phyloP scores from a whole-genome alignment of 768 basidiomycete genomes.

The Kwoniella shandongensis region DNA sequence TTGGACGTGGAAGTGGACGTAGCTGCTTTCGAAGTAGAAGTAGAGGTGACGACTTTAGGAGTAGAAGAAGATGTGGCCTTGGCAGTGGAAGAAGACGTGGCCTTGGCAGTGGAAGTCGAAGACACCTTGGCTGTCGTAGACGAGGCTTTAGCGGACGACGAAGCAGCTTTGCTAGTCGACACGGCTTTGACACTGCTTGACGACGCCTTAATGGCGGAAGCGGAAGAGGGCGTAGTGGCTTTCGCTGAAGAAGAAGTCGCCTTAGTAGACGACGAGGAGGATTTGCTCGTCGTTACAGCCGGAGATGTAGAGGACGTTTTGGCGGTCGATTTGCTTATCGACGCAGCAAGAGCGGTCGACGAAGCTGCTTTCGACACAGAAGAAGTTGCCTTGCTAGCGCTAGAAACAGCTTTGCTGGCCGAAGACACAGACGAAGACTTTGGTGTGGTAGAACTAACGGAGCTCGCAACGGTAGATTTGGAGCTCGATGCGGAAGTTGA shows the following conservation, averaged over 20 bases:
- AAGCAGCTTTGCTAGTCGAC: constrained; percentile 3
- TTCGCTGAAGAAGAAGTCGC: not conserved
- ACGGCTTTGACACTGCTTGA: not conserved
- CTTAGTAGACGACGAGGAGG: not conserved
- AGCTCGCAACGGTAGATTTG: constrained; percentile 7
- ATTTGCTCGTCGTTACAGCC: constrained; percentile 1
- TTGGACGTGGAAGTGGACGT: not conserved
- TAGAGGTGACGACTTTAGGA: not conserved
- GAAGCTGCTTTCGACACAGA: constrained; percentile 1
- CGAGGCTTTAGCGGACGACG: not conserved
- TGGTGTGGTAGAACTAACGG: constrained; percentile 7
- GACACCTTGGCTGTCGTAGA: not conserved
- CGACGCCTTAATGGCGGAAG: constrained; percentile 1
- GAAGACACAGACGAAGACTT: constrained; percentile 1
- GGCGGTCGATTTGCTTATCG: not conserved
- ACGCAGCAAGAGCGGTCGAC: not conserved
- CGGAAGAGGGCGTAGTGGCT: no score
- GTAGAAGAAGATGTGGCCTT: not conserved
- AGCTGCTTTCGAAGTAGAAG: not conserved
- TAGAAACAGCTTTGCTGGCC: constrained; percentile 5
- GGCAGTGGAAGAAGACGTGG: constrained; percentile 1
- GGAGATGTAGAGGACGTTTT: no score
- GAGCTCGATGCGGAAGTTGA: not conserved
- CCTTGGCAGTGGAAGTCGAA: constrained; percentile 5
- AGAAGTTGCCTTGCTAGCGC: constrained; percentile 5